Evolutionary conservation across 495 filamentous ascomycete genomes (phyloP).

Genomic region (Coniosporium apollinis): DNA sequence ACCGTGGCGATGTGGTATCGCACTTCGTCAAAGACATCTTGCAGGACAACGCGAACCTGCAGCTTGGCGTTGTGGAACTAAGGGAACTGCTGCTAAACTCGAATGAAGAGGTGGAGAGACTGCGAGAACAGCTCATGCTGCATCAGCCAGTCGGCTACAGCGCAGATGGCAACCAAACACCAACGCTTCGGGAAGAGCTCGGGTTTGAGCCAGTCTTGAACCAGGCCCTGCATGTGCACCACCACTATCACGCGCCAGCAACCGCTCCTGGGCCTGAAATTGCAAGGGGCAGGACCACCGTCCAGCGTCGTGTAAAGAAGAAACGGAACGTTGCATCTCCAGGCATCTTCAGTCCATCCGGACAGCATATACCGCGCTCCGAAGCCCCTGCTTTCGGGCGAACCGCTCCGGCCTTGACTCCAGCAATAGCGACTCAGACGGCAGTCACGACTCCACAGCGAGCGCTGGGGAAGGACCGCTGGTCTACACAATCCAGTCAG

Average conservation of each 20-base stretch:
- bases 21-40: conserved; percentile 92
- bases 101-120: conserved; percentile 79
- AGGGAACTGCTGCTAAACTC: conserved; percentile 80
- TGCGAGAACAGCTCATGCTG: conserved; percentile 66
- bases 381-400: conserved; percentile 21
- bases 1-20: conserved; percentile 53
- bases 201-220: conserved; percentile 26
- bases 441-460: conserved; percentile 41
- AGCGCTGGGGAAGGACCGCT: conserved; percentile 28
- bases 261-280: conserved; percentile 24
- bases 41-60: conserved; percentile 85
- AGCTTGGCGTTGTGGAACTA: conserved; percentile 74
- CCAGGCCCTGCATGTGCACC: conserved; percentile 76
- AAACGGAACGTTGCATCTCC: conserved; percentile 44
- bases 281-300: conserved; percentile 34
- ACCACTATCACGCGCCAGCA: conserved; percentile 64
- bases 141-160: conserved; percentile 49
- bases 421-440: conserved; percentile 45
- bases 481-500: conserved; percentile 46
- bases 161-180: conserved; percentile 17
- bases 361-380: conserved; percentile 26
- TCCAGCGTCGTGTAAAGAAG: conserved; percentile 47
- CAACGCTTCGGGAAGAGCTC: conserved; percentile 51
- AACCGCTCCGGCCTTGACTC: conserved; percentile 27
- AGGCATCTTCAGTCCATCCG: conserved; percentile 41